These are phyloP conservation scores for Sporothrix mexicana DNA, from an alignment of 2,329 filamentous ascomycete species.

Conservation along the genomic window DNA sequence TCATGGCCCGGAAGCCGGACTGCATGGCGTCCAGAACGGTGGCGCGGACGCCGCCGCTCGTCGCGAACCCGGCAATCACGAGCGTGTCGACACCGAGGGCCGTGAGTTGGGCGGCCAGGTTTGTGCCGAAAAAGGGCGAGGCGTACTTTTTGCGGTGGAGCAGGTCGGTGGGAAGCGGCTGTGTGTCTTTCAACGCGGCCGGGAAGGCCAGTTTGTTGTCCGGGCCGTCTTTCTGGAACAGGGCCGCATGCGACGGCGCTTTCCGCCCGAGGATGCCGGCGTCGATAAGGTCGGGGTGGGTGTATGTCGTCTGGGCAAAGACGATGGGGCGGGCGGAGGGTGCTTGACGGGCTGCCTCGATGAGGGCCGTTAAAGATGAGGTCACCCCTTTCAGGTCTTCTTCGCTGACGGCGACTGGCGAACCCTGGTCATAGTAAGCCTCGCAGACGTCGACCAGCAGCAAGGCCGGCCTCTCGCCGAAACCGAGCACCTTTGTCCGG, in stretches of 20 bases:
- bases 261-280: slow-evolving; percentile 14
- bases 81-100: slow-evolving; percentile 23
- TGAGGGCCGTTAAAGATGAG: slow-evolving; percentile 48
- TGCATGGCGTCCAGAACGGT: slow-evolving; percentile 41
- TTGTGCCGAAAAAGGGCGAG: slow-evolving; percentile 20
- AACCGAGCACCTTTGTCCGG: slow-evolving; percentile 43
- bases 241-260: background rate
- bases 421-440: slow-evolving; percentile 52
- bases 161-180: too few relatives aligned
- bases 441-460: slow-evolving; percentile 56
- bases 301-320: slow-evolving; percentile 14
- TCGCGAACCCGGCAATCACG: slow-evolving; percentile 46
- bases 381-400: slow-evolving; percentile 45
- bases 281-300: background rate
- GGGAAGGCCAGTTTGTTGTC: background rate
- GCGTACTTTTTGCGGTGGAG: slow-evolving; percentile 1
- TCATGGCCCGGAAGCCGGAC: slow-evolving; percentile 22
- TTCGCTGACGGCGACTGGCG: slow-evolving; percentile 47
- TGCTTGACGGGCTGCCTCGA: slow-evolving; percentile 47
- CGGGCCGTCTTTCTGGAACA: background rate
- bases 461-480: slow-evolving; percentile 51
- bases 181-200: too few relatives aligned
- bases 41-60: slow-evolving; percentile 44
- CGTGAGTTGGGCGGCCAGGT: slow-evolving; percentile 18
- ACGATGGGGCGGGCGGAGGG: slow-evolving; percentile 36